Conservation (phyloP, 331 rosid genomes). For the Phaseolus coccineus region DNA sequence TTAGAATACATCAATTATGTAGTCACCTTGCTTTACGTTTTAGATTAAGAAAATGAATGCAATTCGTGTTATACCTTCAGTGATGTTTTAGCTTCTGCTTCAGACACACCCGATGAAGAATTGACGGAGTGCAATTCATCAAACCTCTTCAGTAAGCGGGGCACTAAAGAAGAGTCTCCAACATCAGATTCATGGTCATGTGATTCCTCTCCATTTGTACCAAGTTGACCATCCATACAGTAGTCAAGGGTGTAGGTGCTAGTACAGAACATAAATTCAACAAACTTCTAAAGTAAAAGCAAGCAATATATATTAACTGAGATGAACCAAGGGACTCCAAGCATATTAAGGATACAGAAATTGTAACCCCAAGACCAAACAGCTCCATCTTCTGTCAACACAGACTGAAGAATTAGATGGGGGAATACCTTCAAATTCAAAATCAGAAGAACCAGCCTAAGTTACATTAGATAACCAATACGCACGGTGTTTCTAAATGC, state of each 20-base stretch:
- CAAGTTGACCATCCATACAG: conserved; percentile 93
- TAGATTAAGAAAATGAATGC: conserved; percentile 11
- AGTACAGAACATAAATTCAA: conserved; percentile 22
- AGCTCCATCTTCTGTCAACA: conserved; percentile 88
- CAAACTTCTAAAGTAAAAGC: conserved; percentile 30
- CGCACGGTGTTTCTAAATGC: conserved; percentile 9
- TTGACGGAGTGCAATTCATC: conserved; percentile 50
- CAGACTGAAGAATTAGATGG: conserved; percentile 39
- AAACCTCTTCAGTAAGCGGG: conserved; percentile 68
- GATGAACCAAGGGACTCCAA: conserved; percentile 18
- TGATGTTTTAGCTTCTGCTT: conserved; percentile 50
- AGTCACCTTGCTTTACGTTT: neutral
- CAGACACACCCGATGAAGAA: conserved; percentile 53
- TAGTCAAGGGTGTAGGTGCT: conserved; percentile 65
- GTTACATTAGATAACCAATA: neutral
- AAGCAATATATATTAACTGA: conserved; percentile 33
- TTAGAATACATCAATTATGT: conserved; percentile 19
- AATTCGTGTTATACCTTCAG: conserved; percentile 57
- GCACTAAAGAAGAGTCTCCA: conserved; percentile 62
- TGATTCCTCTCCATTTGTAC: conserved; percentile 62
- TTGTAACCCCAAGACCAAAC: conserved; percentile 98
- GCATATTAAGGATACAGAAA: conserved; percentile 77
- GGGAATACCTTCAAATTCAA: conserved; percentile 23
- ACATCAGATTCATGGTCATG: conserved; percentile 36
- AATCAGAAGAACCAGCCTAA: conserved; percentile 17